A percentile compares a stretch with the other conserved stretches of the same genome.
phyloP scores from a whole-genome alignment of 768 basidiomycete genomes.

The Tulasnella sp. region DNA sequence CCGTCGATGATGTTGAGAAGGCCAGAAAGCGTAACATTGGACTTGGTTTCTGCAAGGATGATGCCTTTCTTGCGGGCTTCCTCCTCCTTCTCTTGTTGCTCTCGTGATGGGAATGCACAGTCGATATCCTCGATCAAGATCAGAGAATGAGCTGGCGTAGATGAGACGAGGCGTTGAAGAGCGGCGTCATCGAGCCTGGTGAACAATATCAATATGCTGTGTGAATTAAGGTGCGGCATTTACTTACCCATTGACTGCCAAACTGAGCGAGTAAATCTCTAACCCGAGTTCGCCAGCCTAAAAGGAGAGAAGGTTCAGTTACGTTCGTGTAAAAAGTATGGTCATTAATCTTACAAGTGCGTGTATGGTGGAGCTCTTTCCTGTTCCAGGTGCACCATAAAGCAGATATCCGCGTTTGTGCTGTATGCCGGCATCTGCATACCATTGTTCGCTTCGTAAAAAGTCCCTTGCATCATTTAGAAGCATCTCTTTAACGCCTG shows the following conservation, averaged over 20 bases:
- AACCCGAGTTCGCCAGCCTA: slow-evolving; percentile 20
- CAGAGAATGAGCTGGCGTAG: slow-evolving; percentile 40
- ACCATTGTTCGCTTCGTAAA: slow-evolving; percentile 44
- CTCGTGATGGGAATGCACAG: slow-evolving; percentile 41
- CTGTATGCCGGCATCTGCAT: slow-evolving; percentile 42
- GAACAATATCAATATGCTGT: neutral
- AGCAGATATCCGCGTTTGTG: slow-evolving; percentile 45
- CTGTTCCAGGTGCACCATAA: slow-evolving; percentile 48
- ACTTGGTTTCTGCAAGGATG: slow-evolving; percentile 19
- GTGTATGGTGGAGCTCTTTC: slow-evolving; percentile 44
- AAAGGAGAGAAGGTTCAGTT: neutral
- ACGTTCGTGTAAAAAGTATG: neutral
- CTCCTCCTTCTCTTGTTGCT: slow-evolving; percentile 27
- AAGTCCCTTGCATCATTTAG: slow-evolving; percentile 43
- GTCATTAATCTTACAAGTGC: slow-evolving; percentile 31
- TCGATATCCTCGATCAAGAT: slow-evolving; percentile 51
- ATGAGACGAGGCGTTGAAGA: slow-evolving; percentile 34
- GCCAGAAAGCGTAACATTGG: slow-evolving; percentile 39
- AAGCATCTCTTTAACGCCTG: slow-evolving; percentile 35
- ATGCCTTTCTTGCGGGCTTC: slow-evolving; percentile 12
- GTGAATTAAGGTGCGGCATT: neutral
- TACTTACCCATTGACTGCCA: slow-evolving; percentile 36
- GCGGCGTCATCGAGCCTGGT: slow-evolving; percentile 38
- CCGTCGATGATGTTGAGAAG: slow-evolving; percentile 49
- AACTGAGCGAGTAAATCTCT: slow-evolving; percentile 33